Evolutionary conservation across 352 stramenopile genomes (phyloP).

Genomic region (Phytophthora cactorum): DNA sequence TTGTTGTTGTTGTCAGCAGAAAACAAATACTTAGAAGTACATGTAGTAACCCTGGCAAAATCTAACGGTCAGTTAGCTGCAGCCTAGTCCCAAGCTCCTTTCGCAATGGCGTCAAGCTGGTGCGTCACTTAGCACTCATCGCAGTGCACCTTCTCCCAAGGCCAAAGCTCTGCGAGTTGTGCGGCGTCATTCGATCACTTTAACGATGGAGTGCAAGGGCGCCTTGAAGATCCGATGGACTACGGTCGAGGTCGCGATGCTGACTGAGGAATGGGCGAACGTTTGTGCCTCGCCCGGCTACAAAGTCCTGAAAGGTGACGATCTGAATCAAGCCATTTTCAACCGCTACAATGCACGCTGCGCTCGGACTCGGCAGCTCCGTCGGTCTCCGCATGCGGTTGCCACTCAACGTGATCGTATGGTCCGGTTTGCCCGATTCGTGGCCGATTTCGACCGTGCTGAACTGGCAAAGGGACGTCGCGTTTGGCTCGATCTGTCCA

Average conservation of each 20-base stretch:
- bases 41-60: neutral
- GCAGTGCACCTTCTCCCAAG: neutral
- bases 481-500: constrained; percentile 24
- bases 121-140: neutral
- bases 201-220: constrained; percentile 15
- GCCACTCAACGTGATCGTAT: constrained; percentile 29
- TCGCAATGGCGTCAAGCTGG: neutral
- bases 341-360: constrained; percentile 24
- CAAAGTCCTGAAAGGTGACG: constrained; percentile 9
- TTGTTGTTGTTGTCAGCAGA: too few relatives aligned
- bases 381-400: constrained; percentile 21
- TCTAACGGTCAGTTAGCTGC: neutral
- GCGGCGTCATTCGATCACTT: neutral
- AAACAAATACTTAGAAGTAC: too few relatives aligned
- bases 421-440: constrained; percentile 15
- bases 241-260: constrained; percentile 10
- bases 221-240: constrained; percentile 30
- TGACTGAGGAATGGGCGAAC: constrained; percentile 26
- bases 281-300: constrained; percentile 3
- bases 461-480: constrained; percentile 3
- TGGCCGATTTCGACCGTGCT: constrained; percentile 15
- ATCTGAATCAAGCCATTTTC: constrained; percentile 20
- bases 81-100: neutral
- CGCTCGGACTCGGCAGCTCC: constrained; percentile 3
- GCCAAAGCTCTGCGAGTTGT: neutral